These are phyloP conservation scores for Carpinus fangiana DNA, from an alignment of 306 rosid species.

Conservation along the genomic window DNA sequence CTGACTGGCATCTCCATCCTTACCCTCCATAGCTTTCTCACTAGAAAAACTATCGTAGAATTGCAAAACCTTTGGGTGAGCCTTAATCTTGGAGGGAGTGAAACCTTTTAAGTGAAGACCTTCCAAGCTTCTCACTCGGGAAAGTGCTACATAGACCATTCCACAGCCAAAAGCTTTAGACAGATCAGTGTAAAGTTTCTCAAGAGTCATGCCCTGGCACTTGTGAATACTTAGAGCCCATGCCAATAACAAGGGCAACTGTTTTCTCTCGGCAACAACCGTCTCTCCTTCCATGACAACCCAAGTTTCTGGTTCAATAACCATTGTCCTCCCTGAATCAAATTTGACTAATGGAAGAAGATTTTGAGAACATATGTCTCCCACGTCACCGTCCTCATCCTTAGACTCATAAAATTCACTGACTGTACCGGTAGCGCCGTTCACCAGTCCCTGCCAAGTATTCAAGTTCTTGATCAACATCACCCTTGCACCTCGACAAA, in stretches of 20 bases:
- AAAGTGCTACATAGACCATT: conserved; percentile 56
- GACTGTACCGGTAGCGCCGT: conserved; percentile 59
- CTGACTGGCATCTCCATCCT: conserved; percentile 16
- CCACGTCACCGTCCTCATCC: not conserved
- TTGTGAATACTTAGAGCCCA: conserved; percentile 66
- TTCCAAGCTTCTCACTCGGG: conserved; percentile 48
- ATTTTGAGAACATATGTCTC: conserved; percentile 20
- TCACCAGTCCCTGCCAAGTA: conserved; percentile 39
- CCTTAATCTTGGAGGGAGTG: conserved; percentile 32
- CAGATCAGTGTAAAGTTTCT: conserved; percentile 41
- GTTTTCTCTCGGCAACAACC: conserved; percentile 46
- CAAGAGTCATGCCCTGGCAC: conserved; percentile 66
- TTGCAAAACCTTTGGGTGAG: conserved; percentile 41
- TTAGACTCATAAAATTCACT: conserved; percentile 19
- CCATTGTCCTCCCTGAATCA: conserved; percentile 38
- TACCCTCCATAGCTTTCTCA: conserved; percentile 4
- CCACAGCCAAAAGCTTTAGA: conserved; percentile 49
- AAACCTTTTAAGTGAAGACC: conserved; percentile 53
- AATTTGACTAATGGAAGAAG: conserved; percentile 46
- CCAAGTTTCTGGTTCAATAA: conserved; percentile 43
- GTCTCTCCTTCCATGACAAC: conserved; percentile 32
- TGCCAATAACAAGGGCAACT: conserved; percentile 55
- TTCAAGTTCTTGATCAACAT: conserved; percentile 54
- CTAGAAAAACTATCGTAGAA: conserved; percentile 34
- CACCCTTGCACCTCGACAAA: conserved; percentile 59